Conservation (phyloP, 768 basidiomycete genomes). For the Podaxis carcinomalis region DNA sequence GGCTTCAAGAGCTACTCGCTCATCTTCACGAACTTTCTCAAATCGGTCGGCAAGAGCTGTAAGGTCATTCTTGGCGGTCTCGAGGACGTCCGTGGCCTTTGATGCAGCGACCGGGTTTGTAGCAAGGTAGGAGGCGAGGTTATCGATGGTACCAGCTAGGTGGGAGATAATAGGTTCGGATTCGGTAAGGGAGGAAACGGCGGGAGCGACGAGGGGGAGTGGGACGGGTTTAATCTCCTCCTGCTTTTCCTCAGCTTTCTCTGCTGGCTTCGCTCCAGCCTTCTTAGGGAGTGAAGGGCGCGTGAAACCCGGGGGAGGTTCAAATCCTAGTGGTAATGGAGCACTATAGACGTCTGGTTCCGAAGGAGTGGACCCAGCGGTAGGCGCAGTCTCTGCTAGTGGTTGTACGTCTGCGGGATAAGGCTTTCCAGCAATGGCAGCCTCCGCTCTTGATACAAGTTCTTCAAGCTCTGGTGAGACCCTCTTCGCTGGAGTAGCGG, state of each 20-base stretch:
- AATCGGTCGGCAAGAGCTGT: conserved; percentile 73
- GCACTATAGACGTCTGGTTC: conserved; percentile 54
- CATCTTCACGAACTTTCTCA: conserved; percentile 75
- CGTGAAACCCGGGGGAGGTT: conserved; percentile 87
- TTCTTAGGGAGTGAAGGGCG: conserved; percentile 52
- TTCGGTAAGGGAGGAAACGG: conserved; percentile 61
- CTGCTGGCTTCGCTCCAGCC: conserved; percentile 10
- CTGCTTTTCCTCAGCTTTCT: conserved; percentile 8
- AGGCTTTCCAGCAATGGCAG: conserved; percentile 51
- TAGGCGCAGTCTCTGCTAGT: conserved; percentile 17
- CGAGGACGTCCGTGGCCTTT: conserved; percentile 71
- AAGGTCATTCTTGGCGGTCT: conserved; percentile 78
- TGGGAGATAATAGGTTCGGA: conserved; percentile 93
- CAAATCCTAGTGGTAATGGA: conserved; percentile 88
- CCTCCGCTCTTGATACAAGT: conserved; percentile 70
- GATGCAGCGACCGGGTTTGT: conserved; percentile 63
- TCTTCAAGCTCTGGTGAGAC: conserved; percentile 64
- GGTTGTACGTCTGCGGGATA: conserved; percentile 1
- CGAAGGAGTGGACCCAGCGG: conserved; percentile 20
- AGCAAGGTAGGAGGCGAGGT: conserved; percentile 80
- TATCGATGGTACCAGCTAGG: conserved; percentile 89
- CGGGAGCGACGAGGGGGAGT: conserved; percentile 80
- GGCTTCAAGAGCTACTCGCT: conserved; percentile 57
- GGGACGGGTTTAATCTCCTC: conserved; percentile 21
- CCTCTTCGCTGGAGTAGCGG: conserved; percentile 21